Evolutionary conservation across 257 asterid species (phyloP).

Genomic region (Scutellaria barbata): DNA sequence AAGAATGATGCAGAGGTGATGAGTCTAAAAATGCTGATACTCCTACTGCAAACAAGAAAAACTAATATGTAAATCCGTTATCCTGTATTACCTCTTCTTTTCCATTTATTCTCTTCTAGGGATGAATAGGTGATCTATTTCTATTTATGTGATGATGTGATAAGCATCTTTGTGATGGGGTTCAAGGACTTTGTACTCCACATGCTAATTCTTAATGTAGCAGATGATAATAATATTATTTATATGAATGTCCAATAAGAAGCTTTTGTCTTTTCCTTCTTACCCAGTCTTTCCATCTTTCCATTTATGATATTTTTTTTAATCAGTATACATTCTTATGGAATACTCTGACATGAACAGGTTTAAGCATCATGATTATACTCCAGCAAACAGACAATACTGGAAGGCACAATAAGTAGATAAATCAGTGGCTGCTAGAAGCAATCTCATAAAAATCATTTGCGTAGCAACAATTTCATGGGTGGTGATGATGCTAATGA

Average conservation of each 20-base stretch:
- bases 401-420: slow-evolving; percentile 17
- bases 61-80: background rate
- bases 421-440: slow-evolving; percentile 23
- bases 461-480: background rate
- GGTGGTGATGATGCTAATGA: slow-evolving; percentile 2
- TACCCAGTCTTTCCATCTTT: background rate
- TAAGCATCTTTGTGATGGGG: background rate
- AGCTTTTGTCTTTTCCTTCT: background rate
- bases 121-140: background rate
- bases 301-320: background rate
- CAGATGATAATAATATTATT: slow-evolving; percentile 8
- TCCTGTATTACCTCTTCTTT: background rate
- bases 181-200: background rate
- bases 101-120: background rate
- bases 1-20: background rate
- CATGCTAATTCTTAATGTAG: background rate
- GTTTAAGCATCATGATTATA: slow-evolving; percentile 27
- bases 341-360: slow-evolving; percentile 34
- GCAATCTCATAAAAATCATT: slow-evolving; percentile 15
- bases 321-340: background rate
- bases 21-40: background rate
- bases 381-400: slow-evolving; percentile 3
- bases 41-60: background rate
- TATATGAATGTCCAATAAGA: background rate
- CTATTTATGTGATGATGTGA: background rate